Conservation (phyloP, 2,329 filamentous ascomycete genomes). For the Fusarium drepaniforme region DNA sequence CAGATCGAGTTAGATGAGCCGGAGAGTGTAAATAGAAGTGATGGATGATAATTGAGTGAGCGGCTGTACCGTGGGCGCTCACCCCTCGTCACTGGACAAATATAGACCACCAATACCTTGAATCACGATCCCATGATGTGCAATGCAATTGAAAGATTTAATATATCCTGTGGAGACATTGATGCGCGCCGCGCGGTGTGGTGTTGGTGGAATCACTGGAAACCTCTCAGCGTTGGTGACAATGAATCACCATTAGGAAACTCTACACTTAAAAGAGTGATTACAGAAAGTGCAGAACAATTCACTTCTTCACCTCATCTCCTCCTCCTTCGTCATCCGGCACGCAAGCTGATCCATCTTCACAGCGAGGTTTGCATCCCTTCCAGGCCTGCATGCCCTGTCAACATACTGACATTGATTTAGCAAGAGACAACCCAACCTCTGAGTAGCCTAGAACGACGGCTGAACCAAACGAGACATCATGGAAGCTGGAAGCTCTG, state of each 20-base stretch:
- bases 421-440: background rate
- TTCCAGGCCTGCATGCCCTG: background rate
- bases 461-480: background rate
- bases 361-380: background rate
- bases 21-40: background rate
- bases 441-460: background rate
- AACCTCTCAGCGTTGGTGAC: background rate
- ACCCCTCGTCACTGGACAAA: background rate
- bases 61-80: background rate
- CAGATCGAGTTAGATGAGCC: background rate
- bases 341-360: background rate
- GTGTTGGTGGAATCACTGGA: background rate
- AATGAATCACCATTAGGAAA: background rate
- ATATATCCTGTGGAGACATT: background rate
- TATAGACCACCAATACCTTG: background rate
- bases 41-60: background rate
- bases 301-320: background rate
- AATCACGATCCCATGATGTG: background rate
- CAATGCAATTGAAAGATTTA: background rate
- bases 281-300: background rate
- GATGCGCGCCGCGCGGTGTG: too few relatives aligned
- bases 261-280: background rate
- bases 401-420: background rate
- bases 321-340: background rate
- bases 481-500: background rate